phyloP scores from a whole-genome alignment of 1,139 yeast genomes.

The Suhomyces bokatorum region DNA sequence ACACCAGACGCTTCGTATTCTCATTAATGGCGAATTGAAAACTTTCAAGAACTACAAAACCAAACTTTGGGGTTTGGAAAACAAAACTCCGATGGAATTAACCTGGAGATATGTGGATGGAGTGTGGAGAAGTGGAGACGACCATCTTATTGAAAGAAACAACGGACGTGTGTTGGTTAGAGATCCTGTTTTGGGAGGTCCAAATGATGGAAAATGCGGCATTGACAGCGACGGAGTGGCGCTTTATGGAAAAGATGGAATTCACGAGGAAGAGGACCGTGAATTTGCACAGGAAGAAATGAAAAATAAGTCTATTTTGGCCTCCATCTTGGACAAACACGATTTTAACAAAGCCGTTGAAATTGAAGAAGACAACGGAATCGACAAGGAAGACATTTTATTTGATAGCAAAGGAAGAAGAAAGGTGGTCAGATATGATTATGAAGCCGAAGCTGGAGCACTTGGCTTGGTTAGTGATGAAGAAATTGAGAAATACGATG shows the following conservation, averaged over 20 bases:
- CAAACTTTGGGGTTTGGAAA: slow-evolving; percentile 88
- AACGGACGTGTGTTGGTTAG: slow-evolving; percentile 15
- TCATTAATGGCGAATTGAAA: slow-evolving; percentile 61
- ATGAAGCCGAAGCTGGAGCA: slow-evolving; percentile 34
- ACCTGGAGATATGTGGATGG: slow-evolving; percentile 63
- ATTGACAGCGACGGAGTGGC: slow-evolving; percentile 23
- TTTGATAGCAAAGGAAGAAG: slow-evolving; percentile 51
- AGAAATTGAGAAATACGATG: slow-evolving; percentile 20
- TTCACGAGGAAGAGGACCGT: slow-evolving; percentile 24
- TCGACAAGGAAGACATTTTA: slow-evolving; percentile 45
- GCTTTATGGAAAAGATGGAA: slow-evolving; percentile 24
- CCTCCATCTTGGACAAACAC: slow-evolving; percentile 49
- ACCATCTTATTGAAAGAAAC: slow-evolving; percentile 68
- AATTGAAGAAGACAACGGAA: slow-evolving; percentile 44
- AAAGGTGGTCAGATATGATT: slow-evolving; percentile 36
- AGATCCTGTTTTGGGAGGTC: slow-evolving; percentile 10
- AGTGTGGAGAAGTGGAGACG: slow-evolving; percentile 81
- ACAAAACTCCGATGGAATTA: slow-evolving; percentile 60
- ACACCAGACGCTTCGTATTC: slow-evolving; percentile 64
- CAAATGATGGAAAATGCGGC: slow-evolving; percentile 22
- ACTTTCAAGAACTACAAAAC: slow-evolving; percentile 62
- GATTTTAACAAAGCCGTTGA: slow-evolving; percentile 66
- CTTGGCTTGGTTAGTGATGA: slow-evolving; percentile 19
- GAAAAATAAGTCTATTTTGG: slow-evolving; percentile 49
- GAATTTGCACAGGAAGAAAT: slow-evolving; percentile 26